Evolutionary conservation across 345 rosid species (phyloP), one percentile per base, ranked within the genome.

Genomic region (Odontarrhena argentea): DNA sequence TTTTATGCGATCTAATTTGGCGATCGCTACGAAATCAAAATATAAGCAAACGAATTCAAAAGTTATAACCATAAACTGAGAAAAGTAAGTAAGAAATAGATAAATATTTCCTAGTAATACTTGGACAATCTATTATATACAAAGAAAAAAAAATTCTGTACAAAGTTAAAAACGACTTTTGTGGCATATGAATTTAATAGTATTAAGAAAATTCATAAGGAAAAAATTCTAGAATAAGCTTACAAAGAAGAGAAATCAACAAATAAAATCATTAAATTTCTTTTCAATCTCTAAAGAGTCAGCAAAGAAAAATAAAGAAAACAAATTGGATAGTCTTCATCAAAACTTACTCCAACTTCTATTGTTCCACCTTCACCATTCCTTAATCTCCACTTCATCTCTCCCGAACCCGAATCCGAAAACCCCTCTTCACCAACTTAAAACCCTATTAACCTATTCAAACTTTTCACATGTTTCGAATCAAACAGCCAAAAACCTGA

Each of bases 361-460:
- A 22, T 38, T 54, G 73, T 68, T 77, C 80, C 66, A 22, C 76
- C 38, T 64, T 78, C 83, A 25, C 74, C 69, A 30, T 80, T 8
- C 67, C 96, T 85, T 92, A 12, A 28, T 84, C 70, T 78, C 80
- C 36, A 84, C 82, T 85, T 67, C 73, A 74, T 55, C 56, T 55
- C 56, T 42, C 70, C 53, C 66, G 80, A 50, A 80, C 81, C 85
- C 60, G 57, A 83, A 61, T 63, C 9, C 65, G 56, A 84, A 86
- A 80, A 85, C 59, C 10, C 9, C 69, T 46, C 68, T 61, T 74
- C 77, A 74, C 73, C 77, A 67, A 74, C 69, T 67, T 48, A 54
- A 73, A 32, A 34, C 68, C 64, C 34, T 46, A 37, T 54, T 60
- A 55, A 38, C 71, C 26, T 28, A 65, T 51, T 52, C 15, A 46